Conservation (phyloP, 495 filamentous ascomycete genomes). For the Podospora bellae-mahoneyi region DNA sequence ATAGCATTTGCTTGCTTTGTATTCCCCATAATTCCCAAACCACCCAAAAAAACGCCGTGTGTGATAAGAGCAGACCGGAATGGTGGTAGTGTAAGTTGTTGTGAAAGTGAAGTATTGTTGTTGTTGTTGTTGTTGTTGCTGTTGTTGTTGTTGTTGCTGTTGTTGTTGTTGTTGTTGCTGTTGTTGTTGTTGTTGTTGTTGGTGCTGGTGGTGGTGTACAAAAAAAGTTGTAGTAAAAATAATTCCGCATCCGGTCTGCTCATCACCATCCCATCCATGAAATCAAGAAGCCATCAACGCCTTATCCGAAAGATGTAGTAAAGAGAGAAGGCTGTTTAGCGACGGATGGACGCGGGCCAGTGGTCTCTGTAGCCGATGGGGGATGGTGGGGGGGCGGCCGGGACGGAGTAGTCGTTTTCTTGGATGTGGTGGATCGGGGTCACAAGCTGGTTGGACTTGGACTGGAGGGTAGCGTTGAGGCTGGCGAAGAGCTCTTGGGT, state of each 20-base stretch:
- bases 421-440: conserved; percentile 45
- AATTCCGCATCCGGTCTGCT: not conserved
- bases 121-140: not conserved
- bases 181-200: not conserved
- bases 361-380: conserved; percentile 49
- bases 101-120: not conserved
- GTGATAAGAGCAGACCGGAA: not conserved
- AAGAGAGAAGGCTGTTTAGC: conserved; percentile 18
- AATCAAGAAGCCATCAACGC: not conserved
- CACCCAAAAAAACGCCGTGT: not conserved
- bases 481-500: conserved; percentile 48
- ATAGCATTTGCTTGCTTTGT: not conserved
- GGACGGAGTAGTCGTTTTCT: conserved; percentile 49
- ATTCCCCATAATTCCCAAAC: not conserved
- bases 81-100: not conserved
- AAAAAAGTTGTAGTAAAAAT: not conserved
- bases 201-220: not conserved
- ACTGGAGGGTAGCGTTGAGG: conserved; percentile 43
- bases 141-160: not conserved
- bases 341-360: conserved; percentile 38
- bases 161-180: not conserved
- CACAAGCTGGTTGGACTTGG: conserved; percentile 35
- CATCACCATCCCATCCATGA: not conserved
- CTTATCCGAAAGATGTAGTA: not conserved
- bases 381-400: conserved; percentile 48